A percentile compares a stretch with the other conserved stretches of the same genome.
phyloP scores from a whole-genome alignment of 352 stramenopile species.

The Globisporangium takayamanum region DNA sequence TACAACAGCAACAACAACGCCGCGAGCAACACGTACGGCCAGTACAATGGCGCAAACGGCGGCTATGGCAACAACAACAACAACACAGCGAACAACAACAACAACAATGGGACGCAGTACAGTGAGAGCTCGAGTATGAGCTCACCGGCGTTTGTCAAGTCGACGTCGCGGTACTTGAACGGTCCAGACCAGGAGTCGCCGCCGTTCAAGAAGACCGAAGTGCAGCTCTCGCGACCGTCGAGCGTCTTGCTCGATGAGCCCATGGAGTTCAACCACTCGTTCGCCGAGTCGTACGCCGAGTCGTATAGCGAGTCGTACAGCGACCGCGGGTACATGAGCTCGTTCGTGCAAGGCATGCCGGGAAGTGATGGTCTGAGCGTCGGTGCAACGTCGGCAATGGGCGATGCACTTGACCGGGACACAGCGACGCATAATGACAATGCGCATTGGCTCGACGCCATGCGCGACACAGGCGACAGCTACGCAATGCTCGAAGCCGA shows the following conservation, averaged over 20 bases:
- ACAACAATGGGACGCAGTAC: conserved; percentile 10
- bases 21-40: background rate
- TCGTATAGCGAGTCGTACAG: conserved; percentile 44
- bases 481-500: conserved; percentile 78
- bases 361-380: conserved; percentile 21
- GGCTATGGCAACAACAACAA: conserved; percentile 6
- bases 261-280: conserved; percentile 50
- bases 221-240: conserved; percentile 37
- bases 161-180: conserved; percentile 12
- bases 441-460: conserved; percentile 54
- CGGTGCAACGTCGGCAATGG: conserved; percentile 12
- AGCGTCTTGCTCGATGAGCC: conserved; percentile 45
- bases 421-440: conserved; percentile 17
- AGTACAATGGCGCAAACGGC: background rate
- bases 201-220: conserved; percentile 29
- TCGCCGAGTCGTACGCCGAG: conserved; percentile 50
- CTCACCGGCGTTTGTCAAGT: conserved; percentile 8
- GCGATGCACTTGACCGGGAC: conserved; percentile 9
- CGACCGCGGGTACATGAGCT: conserved; percentile 33
- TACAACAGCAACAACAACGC: conserved; percentile 11
- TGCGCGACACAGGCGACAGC: conserved; percentile 77
- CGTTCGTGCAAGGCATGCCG: conserved; percentile 42
- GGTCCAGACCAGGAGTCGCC: conserved; percentile 16
- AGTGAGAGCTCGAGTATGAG: background rate
- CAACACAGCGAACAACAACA: conserved; percentile 1